Percentiles rank a stretch among this genome's conserved stretches.
These are phyloP conservation scores for Penicillium sclerotigenum DNA, from an alignment of 2,329 filamentous ascomycete species.

Conservation along the genomic window DNA sequence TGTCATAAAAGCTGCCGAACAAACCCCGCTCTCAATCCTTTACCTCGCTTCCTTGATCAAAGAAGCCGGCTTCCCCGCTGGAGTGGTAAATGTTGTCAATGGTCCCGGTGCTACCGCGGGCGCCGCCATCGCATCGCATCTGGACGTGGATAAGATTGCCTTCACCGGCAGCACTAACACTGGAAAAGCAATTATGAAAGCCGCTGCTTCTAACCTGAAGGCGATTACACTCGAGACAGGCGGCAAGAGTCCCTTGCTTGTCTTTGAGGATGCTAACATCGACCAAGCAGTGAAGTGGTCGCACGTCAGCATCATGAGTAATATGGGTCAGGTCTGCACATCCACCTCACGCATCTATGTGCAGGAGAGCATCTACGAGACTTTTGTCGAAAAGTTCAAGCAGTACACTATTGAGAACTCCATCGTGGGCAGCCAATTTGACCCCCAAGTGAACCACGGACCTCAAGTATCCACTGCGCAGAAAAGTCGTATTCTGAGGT, in stretches of 20 bases:
- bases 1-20: constrained; percentile 7
- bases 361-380: constrained; percentile 46
- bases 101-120: constrained; percentile 20
- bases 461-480: constrained; percentile 10
- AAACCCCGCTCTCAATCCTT: constrained; percentile 6
- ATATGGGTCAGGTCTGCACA: constrained; percentile 65
- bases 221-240: constrained; percentile 49
- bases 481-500: constrained; percentile 8
- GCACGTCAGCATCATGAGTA: constrained; percentile 54
- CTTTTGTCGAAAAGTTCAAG: constrained; percentile 31
- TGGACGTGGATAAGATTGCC: constrained; percentile 4
- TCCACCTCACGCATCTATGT: constrained; percentile 64
- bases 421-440: constrained; percentile 1
- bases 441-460: constrained; percentile 6
- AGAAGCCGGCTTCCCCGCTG: constrained; percentile 24
- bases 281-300: constrained; percentile 42
- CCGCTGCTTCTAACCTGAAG: constrained; percentile 34
- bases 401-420: constrained; percentile 10
- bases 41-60: constrained; percentile 18
- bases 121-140: constrained; percentile 6
- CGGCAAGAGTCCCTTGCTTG: constrained; percentile 46
- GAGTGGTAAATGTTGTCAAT: constrained; percentile 25
- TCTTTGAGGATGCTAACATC: constrained; percentile 47
- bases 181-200: constrained; percentile 10
- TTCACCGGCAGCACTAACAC: constrained; percentile 10